phyloP scores from a whole-genome alignment of 2,329 filamentous ascomycete species.

The Helminthosporium solani region DNA sequence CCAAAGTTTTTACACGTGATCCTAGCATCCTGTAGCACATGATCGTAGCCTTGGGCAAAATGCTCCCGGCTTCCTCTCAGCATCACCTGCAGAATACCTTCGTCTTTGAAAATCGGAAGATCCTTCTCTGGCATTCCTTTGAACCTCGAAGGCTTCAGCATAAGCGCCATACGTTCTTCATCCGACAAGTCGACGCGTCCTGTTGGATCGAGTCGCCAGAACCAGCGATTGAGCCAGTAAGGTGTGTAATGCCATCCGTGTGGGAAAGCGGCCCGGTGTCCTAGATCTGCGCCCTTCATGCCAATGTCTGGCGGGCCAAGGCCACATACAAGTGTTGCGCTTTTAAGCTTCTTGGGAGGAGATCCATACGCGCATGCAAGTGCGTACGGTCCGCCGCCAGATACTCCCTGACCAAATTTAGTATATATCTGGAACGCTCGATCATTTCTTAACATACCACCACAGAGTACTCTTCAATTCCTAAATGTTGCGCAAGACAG shows the following conservation, averaged over 20 bases:
- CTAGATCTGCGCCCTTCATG: conserved; percentile 27
- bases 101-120: conserved; percentile 19
- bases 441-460: conserved; percentile 18
- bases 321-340: conserved; percentile 29
- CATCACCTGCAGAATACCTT: conserved; percentile 20
- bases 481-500: conserved; percentile 20
- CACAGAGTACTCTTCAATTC: conserved; percentile 22
- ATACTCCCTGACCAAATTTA: conserved; percentile 25
- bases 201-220: conserved; percentile 19
- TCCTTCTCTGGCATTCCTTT: conserved; percentile 21
- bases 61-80: conserved; percentile 23
- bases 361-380: conserved; percentile 31
- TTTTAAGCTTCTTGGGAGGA: conserved; percentile 22
- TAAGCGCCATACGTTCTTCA: conserved; percentile 27
- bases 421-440: neutral
- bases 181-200: conserved; percentile 38
- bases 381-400: conserved; percentile 36
- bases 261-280: conserved; percentile 32
- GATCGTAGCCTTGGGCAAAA: conserved; percentile 35
- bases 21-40: conserved; percentile 31
- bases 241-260: conserved; percentile 31
- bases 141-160: conserved; percentile 11
- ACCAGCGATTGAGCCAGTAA: conserved; percentile 22
- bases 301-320: conserved; percentile 41
- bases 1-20: conserved; percentile 31